Evolutionary conservation across 768 basidiomycete genomes (phyloP).

Genomic region (Suillus fuscotomentosus): DNA sequence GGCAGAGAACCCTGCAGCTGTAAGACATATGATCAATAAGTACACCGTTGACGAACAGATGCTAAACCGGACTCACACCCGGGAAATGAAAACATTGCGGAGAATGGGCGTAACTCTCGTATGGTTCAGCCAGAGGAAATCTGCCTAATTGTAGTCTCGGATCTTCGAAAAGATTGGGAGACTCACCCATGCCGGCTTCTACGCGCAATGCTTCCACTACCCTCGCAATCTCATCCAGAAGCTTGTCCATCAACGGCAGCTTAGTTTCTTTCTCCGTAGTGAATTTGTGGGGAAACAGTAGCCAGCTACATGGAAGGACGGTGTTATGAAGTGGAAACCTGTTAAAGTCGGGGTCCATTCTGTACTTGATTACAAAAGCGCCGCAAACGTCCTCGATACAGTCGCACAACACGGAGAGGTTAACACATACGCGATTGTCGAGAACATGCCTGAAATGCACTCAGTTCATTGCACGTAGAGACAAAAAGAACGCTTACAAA

Average conservation of each 20-base stretch:
- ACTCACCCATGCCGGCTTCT: constrained; percentile 28
- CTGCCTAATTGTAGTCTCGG: neutral
- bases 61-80: constrained; percentile 39
- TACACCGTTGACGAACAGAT: neutral
- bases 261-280: constrained; percentile 11
- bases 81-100: constrained; percentile 41
- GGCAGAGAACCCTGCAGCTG: constrained; percentile 47
- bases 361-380: constrained; percentile 36
- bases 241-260: constrained; percentile 1
- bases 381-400: constrained; percentile 49
- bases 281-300: constrained; percentile 25
- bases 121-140: constrained; percentile 8
- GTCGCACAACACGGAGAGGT: constrained; percentile 50
- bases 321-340: constrained; percentile 38
- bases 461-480: too few species aligned
- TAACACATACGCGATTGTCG: constrained; percentile 33
- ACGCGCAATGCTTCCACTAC: constrained; percentile 30
- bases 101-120: constrained; percentile 17
- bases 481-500: neutral
- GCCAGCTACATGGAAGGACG: constrained; percentile 56
- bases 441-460: constrained; percentile 42
- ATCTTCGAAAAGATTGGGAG: neutral
- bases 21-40: constrained; percentile 1
- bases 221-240: constrained; percentile 18
- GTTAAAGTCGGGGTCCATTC: constrained; percentile 11